These are phyloP conservation scores for Pholiota microspora DNA, from an alignment of 768 basidiomycete genomes.

Conservation along the genomic window DNA sequence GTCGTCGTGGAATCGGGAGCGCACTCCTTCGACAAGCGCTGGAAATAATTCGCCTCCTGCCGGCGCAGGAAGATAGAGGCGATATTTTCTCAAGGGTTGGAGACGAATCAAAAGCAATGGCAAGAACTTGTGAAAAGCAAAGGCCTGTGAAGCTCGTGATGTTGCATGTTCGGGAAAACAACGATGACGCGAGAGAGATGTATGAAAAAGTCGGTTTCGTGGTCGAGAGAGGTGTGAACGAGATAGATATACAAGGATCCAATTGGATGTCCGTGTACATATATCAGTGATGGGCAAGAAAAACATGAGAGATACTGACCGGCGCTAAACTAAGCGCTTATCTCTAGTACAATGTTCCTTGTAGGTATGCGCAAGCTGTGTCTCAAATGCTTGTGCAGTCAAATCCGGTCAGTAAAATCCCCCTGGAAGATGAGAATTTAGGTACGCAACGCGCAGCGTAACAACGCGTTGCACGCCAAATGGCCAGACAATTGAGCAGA, in stretches of 20 bases:
- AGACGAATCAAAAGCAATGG: neutral
- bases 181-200: conserved; percentile 16
- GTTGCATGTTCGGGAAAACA: conserved; percentile 19
- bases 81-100: neutral
- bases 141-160: conserved; percentile 13
- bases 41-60: conserved; percentile 1
- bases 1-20: conserved; percentile 10
- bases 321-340: neutral
- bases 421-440: neutral
- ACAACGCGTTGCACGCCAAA: too few relatives aligned
- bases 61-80: neutral
- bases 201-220: conserved; percentile 21
- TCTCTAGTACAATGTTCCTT: too few relatives aligned
- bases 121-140: neutral
- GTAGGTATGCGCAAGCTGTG: neutral
- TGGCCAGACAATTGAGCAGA: too few relatives aligned
- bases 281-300: neutral
- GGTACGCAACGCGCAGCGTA: neutral
- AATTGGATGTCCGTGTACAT: neutral
- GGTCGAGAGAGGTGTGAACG: neutral
- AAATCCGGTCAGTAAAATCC: neutral
- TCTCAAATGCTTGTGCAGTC: neutral
- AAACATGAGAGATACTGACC: too few relatives aligned
- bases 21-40: conserved; percentile 11
- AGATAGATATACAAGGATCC: neutral